phyloP scores from a whole-genome alignment of 352 stramenopile species.

The Globisporangium iwayamae region DNA sequence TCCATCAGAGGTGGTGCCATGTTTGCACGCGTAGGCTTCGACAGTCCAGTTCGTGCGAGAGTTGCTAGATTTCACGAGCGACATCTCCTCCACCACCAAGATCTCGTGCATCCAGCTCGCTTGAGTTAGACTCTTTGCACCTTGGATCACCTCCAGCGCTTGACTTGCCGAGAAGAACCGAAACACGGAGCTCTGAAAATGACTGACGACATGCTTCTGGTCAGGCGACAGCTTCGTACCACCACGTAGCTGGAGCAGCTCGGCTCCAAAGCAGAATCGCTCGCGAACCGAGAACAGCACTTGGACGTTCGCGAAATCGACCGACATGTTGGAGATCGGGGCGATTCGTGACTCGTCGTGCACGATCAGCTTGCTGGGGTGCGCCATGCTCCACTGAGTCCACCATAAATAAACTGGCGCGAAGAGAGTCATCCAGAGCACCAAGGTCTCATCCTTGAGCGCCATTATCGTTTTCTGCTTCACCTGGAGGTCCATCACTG shows the following conservation, averaged over 20 bases:
- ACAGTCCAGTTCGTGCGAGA: slow-evolving; percentile 47
- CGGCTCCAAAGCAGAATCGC: slow-evolving; percentile 51
- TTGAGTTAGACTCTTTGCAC: slow-evolving; percentile 19
- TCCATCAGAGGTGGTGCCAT: slow-evolving; percentile 11
- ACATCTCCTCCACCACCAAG: slow-evolving; percentile 26
- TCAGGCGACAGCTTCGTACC: slow-evolving; percentile 29
- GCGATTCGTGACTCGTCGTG: slow-evolving; percentile 52
- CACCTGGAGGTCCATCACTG: slow-evolving; percentile 46
- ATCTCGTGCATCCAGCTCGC: slow-evolving; percentile 39
- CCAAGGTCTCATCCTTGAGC: slow-evolving; percentile 73
- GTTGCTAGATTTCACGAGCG: slow-evolving; percentile 42
- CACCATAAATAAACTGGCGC: slow-evolving; percentile 82
- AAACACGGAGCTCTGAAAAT: slow-evolving; percentile 25
- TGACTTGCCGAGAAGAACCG: slow-evolving; percentile 38
- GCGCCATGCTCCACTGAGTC: slow-evolving; percentile 73
- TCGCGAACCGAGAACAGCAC: slow-evolving; percentile 58
- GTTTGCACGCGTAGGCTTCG: slow-evolving; percentile 42
- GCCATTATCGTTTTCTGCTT: slow-evolving; percentile 45
- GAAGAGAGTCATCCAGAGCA: slow-evolving; percentile 76
- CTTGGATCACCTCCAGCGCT: slow-evolving; percentile 28
- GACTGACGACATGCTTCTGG: slow-evolving; percentile 28
- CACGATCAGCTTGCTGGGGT: slow-evolving; percentile 54
- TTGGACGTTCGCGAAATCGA: slow-evolving; percentile 44
- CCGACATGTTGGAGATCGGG: slow-evolving; percentile 57
- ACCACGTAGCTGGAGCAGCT: slow-evolving; percentile 32